phyloP scores from a whole-genome alignment of 179 eudicot genomes.

The Amaranthus tricolor region DNA sequence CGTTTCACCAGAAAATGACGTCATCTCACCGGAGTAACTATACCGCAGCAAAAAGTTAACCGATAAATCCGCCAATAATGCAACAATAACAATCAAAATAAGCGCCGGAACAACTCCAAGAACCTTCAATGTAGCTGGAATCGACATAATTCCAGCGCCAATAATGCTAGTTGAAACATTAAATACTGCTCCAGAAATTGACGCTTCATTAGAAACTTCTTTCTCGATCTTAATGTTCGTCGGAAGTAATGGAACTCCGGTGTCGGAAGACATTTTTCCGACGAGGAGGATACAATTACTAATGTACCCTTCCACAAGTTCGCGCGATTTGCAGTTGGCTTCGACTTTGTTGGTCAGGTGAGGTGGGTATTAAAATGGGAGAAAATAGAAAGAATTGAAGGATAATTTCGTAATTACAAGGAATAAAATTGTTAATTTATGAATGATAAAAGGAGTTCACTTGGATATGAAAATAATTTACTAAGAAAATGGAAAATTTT shows the following conservation, averaged over 20 bases:
- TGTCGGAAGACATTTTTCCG: constrained; percentile 21
- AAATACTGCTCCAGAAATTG: constrained; percentile 76
- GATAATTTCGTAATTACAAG: too few relatives aligned
- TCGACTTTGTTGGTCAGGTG: background rate
- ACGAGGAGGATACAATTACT: background rate
- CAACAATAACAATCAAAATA: constrained; percentile 45
- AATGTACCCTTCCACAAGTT: background rate
- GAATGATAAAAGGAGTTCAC: too few relatives aligned
- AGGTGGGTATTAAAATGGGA: background rate
- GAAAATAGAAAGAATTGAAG: background rate
- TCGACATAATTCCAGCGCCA: constrained; percentile 91
- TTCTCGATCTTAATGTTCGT: background rate
- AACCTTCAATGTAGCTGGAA: constrained; percentile 89
- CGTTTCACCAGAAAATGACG: constrained; percentile 14
- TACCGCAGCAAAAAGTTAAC: constrained; percentile 56
- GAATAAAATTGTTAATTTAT: too few relatives aligned
- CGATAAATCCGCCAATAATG: constrained; percentile 53
- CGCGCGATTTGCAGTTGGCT: background rate
- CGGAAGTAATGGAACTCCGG: constrained; percentile 20
- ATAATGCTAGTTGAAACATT: constrained; percentile 79
- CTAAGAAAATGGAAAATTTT: too few relatives aligned
- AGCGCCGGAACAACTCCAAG: constrained; percentile 71
- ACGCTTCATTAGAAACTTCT: constrained; percentile 27
- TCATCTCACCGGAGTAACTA: constrained; percentile 43
- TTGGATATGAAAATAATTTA: too few relatives aligned